Evolutionary conservation across 805 yeast genomes (phyloP), one percentile per base, ranked within the genome.

Genomic region (Candida peoriensis): DNA sequence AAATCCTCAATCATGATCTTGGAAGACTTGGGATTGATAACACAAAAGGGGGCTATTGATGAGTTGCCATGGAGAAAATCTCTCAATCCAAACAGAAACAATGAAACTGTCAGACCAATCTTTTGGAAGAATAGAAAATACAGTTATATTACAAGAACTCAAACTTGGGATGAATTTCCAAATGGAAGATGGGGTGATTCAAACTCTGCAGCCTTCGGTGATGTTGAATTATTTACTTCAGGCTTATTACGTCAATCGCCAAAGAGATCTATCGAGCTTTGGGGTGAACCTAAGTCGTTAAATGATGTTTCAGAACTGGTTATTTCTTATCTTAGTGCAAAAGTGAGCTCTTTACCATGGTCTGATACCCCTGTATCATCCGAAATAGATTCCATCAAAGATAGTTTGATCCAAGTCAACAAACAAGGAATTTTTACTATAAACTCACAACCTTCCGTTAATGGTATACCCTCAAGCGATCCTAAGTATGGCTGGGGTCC

Each of bases 161-260:
- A 93, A 18, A 81, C 82, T 38, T 93, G 98, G 88, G 98, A 93
- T 63, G 98, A 93, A 60, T 93, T 90, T 55, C 98, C 98, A 33
- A 93, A 90, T 60, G 98, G 98, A 41, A 73, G 98, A 64, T 93
- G 96, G 89, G 98, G 98, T 52, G 97, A 93, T 58, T 85, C 97
- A 4, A 71, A 95, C 40, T 93, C 97, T 28, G 98, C 98, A 5
- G 97, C 97, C 2, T 89, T 83, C 62, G 96, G 95, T 51, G 94
- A 85, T 45, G 70, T 88, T 38, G 96, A 86, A 56, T 70, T 83
- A 34, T 80, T 79, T 47, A 93, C 90, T 15, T 75, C 87, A 23
- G 78, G 81, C 18, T 66, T 88, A 52, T 74, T 89, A 48, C 76
- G 95, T 59, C 95, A 87, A 58, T 76, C 89, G 3, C 79, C 86